A percentile compares a stretch with the other conserved stretches of the same genome.
Evolutionary conservation across 371 early-diverging fungal species (phyloP).

Genomic region (Apophysomyces trapeziformis): DNA sequence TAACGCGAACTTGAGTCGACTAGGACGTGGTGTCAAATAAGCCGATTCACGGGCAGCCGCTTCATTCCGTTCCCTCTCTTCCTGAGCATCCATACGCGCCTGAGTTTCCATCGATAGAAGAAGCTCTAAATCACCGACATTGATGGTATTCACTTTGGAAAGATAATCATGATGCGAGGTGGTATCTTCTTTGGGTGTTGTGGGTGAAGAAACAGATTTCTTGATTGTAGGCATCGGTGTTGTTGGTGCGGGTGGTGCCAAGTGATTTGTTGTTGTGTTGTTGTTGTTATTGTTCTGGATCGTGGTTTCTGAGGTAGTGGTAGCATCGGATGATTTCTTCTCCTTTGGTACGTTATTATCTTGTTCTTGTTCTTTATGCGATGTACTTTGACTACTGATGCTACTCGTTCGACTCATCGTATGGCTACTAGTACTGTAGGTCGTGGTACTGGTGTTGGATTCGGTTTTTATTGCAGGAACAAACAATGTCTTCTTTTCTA

Average conservation of each 20-base stretch:
- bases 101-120: constrained; percentile 41
- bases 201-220: constrained; percentile 5
- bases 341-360: no score
- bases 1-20: constrained; percentile 29
- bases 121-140: constrained; percentile 36
- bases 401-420: neutral
- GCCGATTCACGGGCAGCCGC: constrained; percentile 1
- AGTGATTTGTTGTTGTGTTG: no score
- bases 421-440: constrained; percentile 6
- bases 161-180: constrained; percentile 16
- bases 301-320: no score
- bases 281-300: no score
- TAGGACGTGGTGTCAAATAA: constrained; percentile 9
- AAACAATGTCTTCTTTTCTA: neutral
- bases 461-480: constrained; percentile 4
- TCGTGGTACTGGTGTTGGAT: neutral
- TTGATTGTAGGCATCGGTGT: neutral
- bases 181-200: constrained; percentile 6
- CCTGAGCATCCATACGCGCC: constrained; percentile 36
- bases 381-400: neutral
- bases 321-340: no score
- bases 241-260: no score
- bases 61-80: constrained; percentile 13
- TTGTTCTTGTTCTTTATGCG: no score
- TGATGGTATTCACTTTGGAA: constrained; percentile 24